These are phyloP conservation scores for Pugionium dolabratum DNA, from an alignment of 345 rosid genomes.

Conservation along the genomic window DNA sequence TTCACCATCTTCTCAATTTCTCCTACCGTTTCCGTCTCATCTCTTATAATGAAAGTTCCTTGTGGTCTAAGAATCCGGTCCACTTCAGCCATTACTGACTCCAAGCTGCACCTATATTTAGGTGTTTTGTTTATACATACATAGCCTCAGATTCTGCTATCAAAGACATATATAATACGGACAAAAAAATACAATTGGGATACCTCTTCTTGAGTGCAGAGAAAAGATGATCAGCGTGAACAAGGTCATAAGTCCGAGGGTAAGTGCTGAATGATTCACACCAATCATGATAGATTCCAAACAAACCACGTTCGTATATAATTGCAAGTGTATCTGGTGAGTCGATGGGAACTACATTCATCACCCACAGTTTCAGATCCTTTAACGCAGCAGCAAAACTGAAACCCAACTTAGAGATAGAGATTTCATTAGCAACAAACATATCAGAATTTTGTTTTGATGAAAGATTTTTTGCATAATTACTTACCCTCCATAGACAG, in stretches of 20 bases:
- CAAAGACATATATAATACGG: neutral
- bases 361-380: conserved; percentile 76
- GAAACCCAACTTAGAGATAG: conserved; percentile 21
- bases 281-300: conserved; percentile 92
- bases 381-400: conserved; percentile 87
- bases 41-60: conserved; percentile 70
- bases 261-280: conserved; percentile 89
- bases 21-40: conserved; percentile 54
- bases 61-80: conserved; percentile 87
- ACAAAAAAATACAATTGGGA: neutral
- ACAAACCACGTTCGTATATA: conserved; percentile 78
- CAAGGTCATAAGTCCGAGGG: conserved; percentile 78
- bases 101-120: conserved; percentile 58
- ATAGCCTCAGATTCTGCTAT: conserved; percentile 8
- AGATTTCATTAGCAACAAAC: neutral
- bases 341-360: conserved; percentile 82
- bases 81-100: conserved; percentile 69
- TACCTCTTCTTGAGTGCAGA: conserved; percentile 56
- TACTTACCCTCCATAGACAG: conserved; percentile 93
- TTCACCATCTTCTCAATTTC: conserved; percentile 65
- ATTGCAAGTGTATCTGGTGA: conserved; percentile 63
- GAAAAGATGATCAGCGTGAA: conserved; percentile 82
- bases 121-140: conserved; percentile 9
- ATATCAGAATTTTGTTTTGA: neutral
- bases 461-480: neutral